Evolutionary conservation across 352 stramenopile genomes (phyloP).

Genomic region (Phytophthora pseudosyringae): DNA sequence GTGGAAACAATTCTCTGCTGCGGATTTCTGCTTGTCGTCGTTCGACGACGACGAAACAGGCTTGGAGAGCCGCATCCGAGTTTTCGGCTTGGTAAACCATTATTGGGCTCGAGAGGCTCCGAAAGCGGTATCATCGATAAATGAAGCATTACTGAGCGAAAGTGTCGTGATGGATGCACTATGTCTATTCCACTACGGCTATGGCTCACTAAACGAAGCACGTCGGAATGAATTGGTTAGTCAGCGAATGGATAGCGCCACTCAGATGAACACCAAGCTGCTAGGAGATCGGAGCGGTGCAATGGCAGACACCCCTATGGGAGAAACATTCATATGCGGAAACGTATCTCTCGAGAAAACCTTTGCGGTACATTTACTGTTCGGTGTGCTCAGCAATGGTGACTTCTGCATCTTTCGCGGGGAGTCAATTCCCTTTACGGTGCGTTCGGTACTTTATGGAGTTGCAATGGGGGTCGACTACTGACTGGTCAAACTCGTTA

Average conservation of each 20-base stretch:
- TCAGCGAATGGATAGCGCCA: slow-evolving; percentile 68
- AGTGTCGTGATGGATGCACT: slow-evolving; percentile 71
- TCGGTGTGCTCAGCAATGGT: slow-evolving; percentile 68
- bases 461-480: slow-evolving; percentile 2
- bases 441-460: slow-evolving; percentile 31
- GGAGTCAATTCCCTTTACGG: slow-evolving; percentile 75
- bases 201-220: slow-evolving; percentile 61
- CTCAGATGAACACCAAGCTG: slow-evolving; percentile 71
- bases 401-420: slow-evolving; percentile 76
- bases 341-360: slow-evolving; percentile 67
- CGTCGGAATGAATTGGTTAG: slow-evolving; percentile 60
- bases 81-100: slow-evolving; percentile 46
- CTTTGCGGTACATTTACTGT: slow-evolving; percentile 72
- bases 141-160: slow-evolving; percentile 71
- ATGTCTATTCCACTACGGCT: slow-evolving; percentile 77
- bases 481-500: not conserved
- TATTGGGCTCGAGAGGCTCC: slow-evolving; percentile 44
- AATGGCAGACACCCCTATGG: slow-evolving; percentile 64
- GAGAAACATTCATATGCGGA: slow-evolving; percentile 70
- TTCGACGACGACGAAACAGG: slow-evolving; percentile 11
- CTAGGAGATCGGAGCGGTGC: slow-evolving; percentile 59
- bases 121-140: slow-evolving; percentile 40
- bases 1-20: slow-evolving; percentile 65
- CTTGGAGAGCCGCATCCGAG: slow-evolving; percentile 19
- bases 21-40: slow-evolving; percentile 42